A percentile compares a stretch with the other conserved stretches of the same genome.
Evolutionary conservation across 2,329 filamentous ascomycete genomes (phyloP).

Genomic region (Claviceps sp.): DNA sequence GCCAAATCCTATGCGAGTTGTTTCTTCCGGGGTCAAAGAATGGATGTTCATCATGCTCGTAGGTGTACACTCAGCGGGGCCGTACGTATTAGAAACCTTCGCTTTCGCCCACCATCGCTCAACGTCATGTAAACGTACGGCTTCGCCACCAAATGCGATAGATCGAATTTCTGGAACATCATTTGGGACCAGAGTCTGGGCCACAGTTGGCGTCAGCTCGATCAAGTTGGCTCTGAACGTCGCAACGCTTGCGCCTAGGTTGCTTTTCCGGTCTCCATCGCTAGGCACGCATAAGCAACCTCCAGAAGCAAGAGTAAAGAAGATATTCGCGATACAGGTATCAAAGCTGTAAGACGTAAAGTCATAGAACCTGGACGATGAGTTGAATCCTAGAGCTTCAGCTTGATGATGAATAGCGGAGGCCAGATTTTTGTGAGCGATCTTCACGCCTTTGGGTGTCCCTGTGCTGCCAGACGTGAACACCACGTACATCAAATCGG

Average conservation of each 20-base stretch:
- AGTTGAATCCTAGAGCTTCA: constrained; percentile 12
- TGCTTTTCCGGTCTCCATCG: constrained; percentile 1
- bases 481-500: constrained; percentile 9
- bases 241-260: background rate
- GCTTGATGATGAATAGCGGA: constrained; percentile 13
- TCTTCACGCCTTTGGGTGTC: constrained; percentile 11
- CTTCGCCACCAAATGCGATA: constrained; percentile 8
- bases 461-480: constrained; percentile 14
- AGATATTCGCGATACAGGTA: constrained; percentile 1
- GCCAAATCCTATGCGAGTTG: background rate
- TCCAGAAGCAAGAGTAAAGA: constrained; percentile 3
- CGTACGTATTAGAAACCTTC: constrained; percentile 10
- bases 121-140: constrained; percentile 1
- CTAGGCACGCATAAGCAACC: constrained; percentile 7
- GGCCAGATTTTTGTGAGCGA: background rate
- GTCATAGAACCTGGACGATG: constrained; percentile 18
- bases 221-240: background rate
- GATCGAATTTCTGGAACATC: background rate
- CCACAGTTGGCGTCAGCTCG: constrained; percentile 1
- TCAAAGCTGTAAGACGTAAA: constrained; percentile 7
- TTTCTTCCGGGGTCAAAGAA: too few relatives aligned
- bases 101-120: constrained; percentile 3
- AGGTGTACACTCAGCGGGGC: constrained; percentile 10
- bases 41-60: constrained; percentile 4
- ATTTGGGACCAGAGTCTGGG: background rate